Base-by-base conservation (phyloP, 2,329 filamentous ascomycete species). In the Exophiala xenobiotica region DNA sequence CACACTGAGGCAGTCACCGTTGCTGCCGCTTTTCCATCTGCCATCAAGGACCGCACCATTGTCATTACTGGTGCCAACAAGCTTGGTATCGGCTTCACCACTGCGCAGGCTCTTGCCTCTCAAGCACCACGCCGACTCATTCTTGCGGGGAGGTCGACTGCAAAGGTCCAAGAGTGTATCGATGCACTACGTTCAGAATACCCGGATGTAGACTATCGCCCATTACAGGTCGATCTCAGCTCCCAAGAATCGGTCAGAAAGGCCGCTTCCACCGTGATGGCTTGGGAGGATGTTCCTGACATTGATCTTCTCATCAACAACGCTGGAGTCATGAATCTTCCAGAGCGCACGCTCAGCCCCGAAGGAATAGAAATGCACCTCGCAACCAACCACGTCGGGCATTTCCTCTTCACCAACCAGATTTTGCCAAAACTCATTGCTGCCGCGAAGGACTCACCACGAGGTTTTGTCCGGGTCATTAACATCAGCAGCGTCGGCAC, bases 241-340 rank as follows among this genome's bases (percentile, higher is more conserved):
- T 71, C 65, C 1, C 60, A 67, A 23, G 40, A 51, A 1, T 64
- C 60, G 5, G 61, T 72, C 2, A 65, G 66, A 0, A 51, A 61
- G 14, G 67, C 70, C 1, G 68, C 68, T 1, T 50, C 52, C 1
- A 51, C 62, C 41, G 62, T 74, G 35, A 61, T 65, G 27, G 35
- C 38, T 29, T 39, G 49, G 11, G 49, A 43, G 5, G 46, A 43
- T 9, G 22, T 49, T 20, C 61, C 64, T 11, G 53, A 56, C 0
- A 67, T 76, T 31, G 69, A 74, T 16, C 65, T 72, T 9, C 63
- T 63, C 6, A 68, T 63, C 3, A 75, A 71, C 56, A 66, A 73
- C 53, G 71, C 74, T 9, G 73, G 69, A 1, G 61, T 74, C 29
- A 72, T 73, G 67, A 64, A 60, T 1, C 27, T 57, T 4, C 57